These are phyloP conservation scores for Suhomyces emberorum DNA, from an alignment of 805 yeast species.

Conservation along the genomic window DNA sequence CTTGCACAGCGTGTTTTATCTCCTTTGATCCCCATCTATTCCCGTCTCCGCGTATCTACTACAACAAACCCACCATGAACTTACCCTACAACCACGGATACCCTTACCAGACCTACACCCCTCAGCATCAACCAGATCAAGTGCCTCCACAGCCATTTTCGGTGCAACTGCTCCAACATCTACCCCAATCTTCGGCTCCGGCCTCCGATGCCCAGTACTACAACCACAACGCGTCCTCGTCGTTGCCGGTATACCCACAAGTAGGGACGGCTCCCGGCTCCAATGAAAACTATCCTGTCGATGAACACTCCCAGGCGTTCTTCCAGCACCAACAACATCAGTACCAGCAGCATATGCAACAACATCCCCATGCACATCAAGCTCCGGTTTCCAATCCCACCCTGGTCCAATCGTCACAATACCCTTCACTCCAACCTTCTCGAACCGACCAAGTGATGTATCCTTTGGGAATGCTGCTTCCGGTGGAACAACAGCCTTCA, in stretches of 20 bases:
- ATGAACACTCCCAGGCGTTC: constrained; percentile 3
- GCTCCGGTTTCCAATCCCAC: not conserved
- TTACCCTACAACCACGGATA: constrained; percentile 6
- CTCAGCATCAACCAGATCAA: constrained; percentile 2
- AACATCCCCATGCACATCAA: constrained; percentile 5
- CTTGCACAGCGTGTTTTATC: no score
- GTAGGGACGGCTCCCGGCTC: not conserved
- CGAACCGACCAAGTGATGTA: not conserved
- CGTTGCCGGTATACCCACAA: not conserved
- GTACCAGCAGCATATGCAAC: constrained; percentile 6
- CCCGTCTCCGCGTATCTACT: no score
- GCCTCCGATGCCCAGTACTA: not conserved
- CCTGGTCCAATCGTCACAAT: not conserved
- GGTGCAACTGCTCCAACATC: not conserved
- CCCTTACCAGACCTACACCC: constrained; percentile 1
- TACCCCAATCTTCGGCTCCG: not conserved
- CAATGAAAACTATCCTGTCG: not conserved
- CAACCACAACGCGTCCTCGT: not conserved
- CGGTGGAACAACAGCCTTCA: not conserved
- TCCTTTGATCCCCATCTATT: no score
- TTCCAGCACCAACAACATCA: constrained; percentile 6
- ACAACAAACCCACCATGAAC: no score
- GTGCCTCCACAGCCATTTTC: not conserved
- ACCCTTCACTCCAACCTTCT: not conserved
- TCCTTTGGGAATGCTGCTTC: not conserved